Evolutionary conservation across 805 yeast genomes (phyloP).

Genomic region (Metschnikowia lunata): DNA sequence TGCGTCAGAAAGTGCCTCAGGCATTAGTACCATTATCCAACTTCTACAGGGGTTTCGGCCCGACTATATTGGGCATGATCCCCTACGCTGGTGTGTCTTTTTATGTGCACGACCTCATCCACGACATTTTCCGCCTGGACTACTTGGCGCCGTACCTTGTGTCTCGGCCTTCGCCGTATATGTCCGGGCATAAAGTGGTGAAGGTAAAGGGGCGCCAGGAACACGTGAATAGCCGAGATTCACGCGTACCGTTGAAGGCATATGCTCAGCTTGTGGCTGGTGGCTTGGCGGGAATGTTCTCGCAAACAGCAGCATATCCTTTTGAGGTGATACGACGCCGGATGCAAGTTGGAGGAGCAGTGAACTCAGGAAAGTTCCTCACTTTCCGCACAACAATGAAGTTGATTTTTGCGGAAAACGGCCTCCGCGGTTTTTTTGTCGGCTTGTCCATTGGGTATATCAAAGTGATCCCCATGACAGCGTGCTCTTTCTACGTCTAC

Average conservation of each 20-base stretch:
- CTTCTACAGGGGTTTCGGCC: conserved; percentile 91
- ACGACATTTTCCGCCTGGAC: conserved; percentile 75
- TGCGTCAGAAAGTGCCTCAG: conserved; percentile 32
- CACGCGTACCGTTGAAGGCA: conserved; percentile 65
- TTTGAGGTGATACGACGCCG: conserved; percentile 92
- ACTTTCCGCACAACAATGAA: conserved; percentile 52
- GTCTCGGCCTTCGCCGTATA: conserved; percentile 10
- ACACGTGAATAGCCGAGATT: conserved; percentile 30
- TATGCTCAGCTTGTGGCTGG: conserved; percentile 96
- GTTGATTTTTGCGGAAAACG: conserved; percentile 66
- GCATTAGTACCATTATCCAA: conserved; percentile 45
- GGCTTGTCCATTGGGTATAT: conserved; percentile 94
- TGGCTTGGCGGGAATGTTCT: conserved; percentile 90
- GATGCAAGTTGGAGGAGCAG: conserved; percentile 90
- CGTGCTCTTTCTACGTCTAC: conserved; percentile 92
- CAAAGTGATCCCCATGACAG: conserved; percentile 95
- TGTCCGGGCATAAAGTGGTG: conserved; percentile 14
- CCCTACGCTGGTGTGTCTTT: conserved; percentile 98
- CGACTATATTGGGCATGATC: conserved; percentile 91
- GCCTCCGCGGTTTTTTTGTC: conserved; percentile 84
- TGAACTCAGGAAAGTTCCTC: conserved; percentile 53
- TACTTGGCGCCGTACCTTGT: conserved; percentile 52
- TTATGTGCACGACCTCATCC: conserved; percentile 86
- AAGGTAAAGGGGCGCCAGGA: conserved; percentile 13
- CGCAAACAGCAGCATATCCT: conserved; percentile 96